A percentile compares a stretch with the other conserved stretches of the same genome.
These are phyloP conservation scores for Neurospora sp. DNA, from an alignment of 495 filamentous ascomycete genomes.

Conservation along the genomic window DNA sequence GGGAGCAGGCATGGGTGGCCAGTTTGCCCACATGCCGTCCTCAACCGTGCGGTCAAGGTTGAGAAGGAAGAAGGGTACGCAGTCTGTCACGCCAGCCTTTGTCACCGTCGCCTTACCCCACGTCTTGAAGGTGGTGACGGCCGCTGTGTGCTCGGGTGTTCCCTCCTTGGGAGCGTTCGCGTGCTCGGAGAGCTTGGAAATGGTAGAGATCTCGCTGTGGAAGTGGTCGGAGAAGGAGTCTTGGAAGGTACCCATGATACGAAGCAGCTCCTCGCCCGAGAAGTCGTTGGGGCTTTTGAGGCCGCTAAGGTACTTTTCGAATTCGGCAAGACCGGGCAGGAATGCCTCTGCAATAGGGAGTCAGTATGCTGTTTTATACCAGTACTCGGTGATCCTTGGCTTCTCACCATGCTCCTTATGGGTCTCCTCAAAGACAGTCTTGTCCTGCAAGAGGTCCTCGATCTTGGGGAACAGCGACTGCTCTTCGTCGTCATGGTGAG, in stretches of 20 bases:
- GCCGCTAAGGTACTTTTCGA: conserved; percentile 36
- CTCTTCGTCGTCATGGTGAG: conserved; percentile 47
- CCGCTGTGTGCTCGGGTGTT: conserved; percentile 18
- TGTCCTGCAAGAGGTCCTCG: conserved; percentile 35
- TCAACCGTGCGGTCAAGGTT: conserved; percentile 44
- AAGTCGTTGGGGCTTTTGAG: conserved; percentile 27
- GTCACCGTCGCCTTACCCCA: conserved; percentile 42
- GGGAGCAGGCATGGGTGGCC: conserved; percentile 39
- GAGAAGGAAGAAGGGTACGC: conserved; percentile 46
- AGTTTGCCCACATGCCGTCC: conserved; percentile 42
- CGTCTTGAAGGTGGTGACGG: conserved; percentile 25
- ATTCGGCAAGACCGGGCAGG: conserved; percentile 34
- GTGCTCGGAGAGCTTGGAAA: conserved; percentile 35
- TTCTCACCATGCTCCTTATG: conserved; percentile 40
- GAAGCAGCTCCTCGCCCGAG: conserved; percentile 30
- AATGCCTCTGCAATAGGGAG: conserved; percentile 30
- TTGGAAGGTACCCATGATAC: conserved; percentile 38
- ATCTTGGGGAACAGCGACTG: conserved; percentile 40
- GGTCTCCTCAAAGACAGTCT: conserved; percentile 33
- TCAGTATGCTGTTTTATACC: background rate
- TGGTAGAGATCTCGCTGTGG: conserved; percentile 43
- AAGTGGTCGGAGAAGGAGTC: conserved; percentile 41
- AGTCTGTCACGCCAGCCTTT: conserved; percentile 38
- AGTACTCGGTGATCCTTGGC: background rate
- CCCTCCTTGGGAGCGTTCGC: conserved; percentile 35